Evolutionary conservation across 805 yeast species (phyloP).

Genomic region (Candida bentonensis): DNA sequence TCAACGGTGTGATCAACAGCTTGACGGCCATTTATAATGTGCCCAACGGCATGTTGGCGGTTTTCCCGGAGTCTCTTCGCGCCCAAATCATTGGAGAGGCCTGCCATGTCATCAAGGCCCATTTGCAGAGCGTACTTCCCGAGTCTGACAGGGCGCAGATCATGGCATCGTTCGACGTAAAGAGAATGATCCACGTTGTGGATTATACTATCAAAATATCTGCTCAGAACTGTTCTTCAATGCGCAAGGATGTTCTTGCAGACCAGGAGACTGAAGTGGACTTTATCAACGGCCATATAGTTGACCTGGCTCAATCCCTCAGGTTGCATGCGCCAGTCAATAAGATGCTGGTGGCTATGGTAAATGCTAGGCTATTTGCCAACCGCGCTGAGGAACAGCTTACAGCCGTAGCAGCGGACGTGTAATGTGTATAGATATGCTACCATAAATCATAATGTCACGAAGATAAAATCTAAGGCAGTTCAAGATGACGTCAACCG

Average conservation of each 20-base stretch:
- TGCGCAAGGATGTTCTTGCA: constrained; percentile 51
- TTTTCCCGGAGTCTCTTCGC: constrained; percentile 25
- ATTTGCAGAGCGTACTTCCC: constrained; percentile 16
- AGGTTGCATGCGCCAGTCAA: background rate
- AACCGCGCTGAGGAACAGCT: background rate
- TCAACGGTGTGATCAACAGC: constrained; percentile 77
- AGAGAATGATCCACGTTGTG: constrained; percentile 25
- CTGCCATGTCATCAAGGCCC: constrained; percentile 26
- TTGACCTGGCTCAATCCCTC: constrained; percentile 34
- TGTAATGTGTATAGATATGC: background rate
- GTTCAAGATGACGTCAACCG: too few species aligned
- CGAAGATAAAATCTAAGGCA: too few species aligned
- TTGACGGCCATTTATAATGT: constrained; percentile 67
- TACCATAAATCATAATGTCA: too few species aligned
- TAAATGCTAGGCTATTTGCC: background rate
- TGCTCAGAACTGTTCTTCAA: constrained; percentile 48
- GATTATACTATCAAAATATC: constrained; percentile 32
- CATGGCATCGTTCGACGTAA: constrained; percentile 8
- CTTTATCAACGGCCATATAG: constrained; percentile 72
- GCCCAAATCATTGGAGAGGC: constrained; percentile 32
- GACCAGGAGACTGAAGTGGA: constrained; percentile 60
- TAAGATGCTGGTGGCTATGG: background rate
- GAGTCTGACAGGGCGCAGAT: constrained; percentile 3
- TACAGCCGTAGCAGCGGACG: background rate
- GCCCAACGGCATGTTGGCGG: constrained; percentile 58